These are phyloP conservation scores for Lentinula sp. DNA, from an alignment of 768 basidiomycete genomes.

Conservation along the genomic window DNA sequence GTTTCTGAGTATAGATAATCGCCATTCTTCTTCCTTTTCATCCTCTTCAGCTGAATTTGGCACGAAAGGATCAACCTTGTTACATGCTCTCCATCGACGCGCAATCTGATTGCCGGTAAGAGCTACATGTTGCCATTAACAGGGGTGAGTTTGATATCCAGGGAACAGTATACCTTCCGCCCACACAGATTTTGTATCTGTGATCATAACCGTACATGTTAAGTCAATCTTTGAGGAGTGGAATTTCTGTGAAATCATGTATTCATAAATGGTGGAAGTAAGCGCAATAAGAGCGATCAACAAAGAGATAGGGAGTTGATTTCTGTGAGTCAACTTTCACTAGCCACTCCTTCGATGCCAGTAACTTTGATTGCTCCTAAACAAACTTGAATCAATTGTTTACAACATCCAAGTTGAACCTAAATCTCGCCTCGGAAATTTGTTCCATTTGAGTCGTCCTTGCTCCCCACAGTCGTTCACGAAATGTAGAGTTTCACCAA, in stretches of 20 bases:
- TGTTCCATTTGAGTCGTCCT: slow-evolving; percentile 30
- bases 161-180: slow-evolving; percentile 48
- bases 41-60: slow-evolving; percentile 20
- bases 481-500: not conserved
- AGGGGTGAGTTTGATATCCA: slow-evolving; percentile 6
- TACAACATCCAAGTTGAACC: not conserved
- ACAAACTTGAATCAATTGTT: not conserved
- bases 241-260: slow-evolving; percentile 48
- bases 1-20: slow-evolving; percentile 44
- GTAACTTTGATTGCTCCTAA: slow-evolving; percentile 50
- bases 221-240: slow-evolving; percentile 47
- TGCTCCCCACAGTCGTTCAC: not conserved
- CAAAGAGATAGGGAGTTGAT: slow-evolving; percentile 68
- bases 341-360: slow-evolving; percentile 70
- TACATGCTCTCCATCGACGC: slow-evolving; percentile 65
- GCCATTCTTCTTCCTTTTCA: slow-evolving; percentile 59
- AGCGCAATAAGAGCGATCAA: slow-evolving; percentile 30
- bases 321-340: slow-evolving; percentile 54
- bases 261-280: not conserved
- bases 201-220: slow-evolving; percentile 56
- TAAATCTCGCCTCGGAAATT: slow-evolving; percentile 28
- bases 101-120: slow-evolving; percentile 53
- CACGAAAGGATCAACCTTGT: slow-evolving; percentile 23
- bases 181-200: slow-evolving; percentile 74
- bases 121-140: slow-evolving; percentile 27